Conservation (phyloP, 352 stramenopile genomes). For the Globisporangium mamillatum region DNA sequence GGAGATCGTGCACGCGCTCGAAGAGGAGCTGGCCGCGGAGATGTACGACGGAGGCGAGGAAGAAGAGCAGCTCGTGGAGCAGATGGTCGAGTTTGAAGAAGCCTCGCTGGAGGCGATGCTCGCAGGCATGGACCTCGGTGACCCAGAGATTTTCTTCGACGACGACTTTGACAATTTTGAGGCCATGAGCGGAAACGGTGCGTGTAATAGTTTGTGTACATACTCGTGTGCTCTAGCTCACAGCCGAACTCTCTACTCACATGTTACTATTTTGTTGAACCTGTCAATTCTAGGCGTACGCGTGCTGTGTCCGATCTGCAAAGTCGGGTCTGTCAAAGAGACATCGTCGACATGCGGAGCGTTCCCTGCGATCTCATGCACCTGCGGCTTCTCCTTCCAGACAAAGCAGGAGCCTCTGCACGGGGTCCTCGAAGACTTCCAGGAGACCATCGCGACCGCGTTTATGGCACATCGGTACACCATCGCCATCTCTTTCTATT, state of each 20-base stretch:
- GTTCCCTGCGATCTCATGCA: slow-evolving; percentile 34
- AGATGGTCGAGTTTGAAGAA: slow-evolving; percentile 71
- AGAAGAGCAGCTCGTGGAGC: slow-evolving; percentile 38
- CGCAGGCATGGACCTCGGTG: slow-evolving; percentile 51
- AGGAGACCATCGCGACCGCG: slow-evolving; percentile 49
- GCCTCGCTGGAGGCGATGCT: slow-evolving; percentile 71
- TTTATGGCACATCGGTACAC: slow-evolving; percentile 60
- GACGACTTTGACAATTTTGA: slow-evolving; percentile 9
- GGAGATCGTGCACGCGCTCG: slow-evolving; percentile 69
- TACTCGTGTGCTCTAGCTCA: not conserved
- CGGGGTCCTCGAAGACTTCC: slow-evolving; percentile 55
- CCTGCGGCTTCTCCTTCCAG: slow-evolving; percentile 52
- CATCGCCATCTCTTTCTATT: not conserved
- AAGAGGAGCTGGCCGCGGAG: slow-evolving; percentile 61
- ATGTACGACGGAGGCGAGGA: slow-evolving; percentile 21
- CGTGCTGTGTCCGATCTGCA: slow-evolving; percentile 57
- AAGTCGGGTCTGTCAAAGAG: slow-evolving; percentile 34
- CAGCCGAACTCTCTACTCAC: not conserved
- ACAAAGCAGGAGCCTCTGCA: slow-evolving; percentile 47
- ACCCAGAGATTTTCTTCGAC: slow-evolving; percentile 16
- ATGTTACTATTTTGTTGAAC: not conserved
- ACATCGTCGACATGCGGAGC: not conserved
- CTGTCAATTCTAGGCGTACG: slow-evolving; percentile 15
- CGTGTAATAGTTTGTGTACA: not conserved
- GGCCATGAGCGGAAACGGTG: slow-evolving; percentile 8